Conservation (phyloP, 495 filamentous ascomycete species). For the Hyaloscypha bicolor region DNA sequence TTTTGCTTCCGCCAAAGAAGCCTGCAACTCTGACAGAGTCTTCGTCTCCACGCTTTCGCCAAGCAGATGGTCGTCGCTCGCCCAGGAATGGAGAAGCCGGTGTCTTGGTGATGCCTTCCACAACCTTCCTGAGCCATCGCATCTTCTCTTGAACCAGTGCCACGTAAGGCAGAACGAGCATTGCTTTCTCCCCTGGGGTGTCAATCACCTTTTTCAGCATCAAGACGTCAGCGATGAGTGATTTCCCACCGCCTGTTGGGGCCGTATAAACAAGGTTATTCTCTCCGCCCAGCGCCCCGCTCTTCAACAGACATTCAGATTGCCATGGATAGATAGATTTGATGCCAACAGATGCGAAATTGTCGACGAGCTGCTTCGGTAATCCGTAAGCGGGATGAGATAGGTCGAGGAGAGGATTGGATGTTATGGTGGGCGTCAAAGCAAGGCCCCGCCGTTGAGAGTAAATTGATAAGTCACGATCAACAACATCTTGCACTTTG, state of each 20-base stretch:
- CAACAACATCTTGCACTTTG: constrained; percentile 14
- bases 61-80: constrained; percentile 34
- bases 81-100: constrained; percentile 23
- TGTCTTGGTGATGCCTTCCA: constrained; percentile 62
- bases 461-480: constrained; percentile 43
- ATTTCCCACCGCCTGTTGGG: constrained; percentile 84
- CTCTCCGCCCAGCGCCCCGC: constrained; percentile 65
- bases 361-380: constrained; percentile 59
- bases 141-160: constrained; percentile 84
- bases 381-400: constrained; percentile 68
- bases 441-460: constrained; percentile 45
- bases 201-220: constrained; percentile 74
- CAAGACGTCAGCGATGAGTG: constrained; percentile 73
- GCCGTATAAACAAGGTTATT: constrained; percentile 80
- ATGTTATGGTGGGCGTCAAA: constrained; percentile 51
- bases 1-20: constrained; percentile 74
- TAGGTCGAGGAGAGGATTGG: constrained; percentile 63
- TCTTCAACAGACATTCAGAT: constrained; percentile 71
- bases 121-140: constrained; percentile 71
- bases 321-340: constrained; percentile 80
- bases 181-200: constrained; percentile 65
- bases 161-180: constrained; percentile 81
- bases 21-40: constrained; percentile 65
- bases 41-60: constrained; percentile 47
- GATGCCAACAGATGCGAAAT: constrained; percentile 67